phyloP scores from a whole-genome alignment of 345 rosid species.

The Salix suchowensis region DNA sequence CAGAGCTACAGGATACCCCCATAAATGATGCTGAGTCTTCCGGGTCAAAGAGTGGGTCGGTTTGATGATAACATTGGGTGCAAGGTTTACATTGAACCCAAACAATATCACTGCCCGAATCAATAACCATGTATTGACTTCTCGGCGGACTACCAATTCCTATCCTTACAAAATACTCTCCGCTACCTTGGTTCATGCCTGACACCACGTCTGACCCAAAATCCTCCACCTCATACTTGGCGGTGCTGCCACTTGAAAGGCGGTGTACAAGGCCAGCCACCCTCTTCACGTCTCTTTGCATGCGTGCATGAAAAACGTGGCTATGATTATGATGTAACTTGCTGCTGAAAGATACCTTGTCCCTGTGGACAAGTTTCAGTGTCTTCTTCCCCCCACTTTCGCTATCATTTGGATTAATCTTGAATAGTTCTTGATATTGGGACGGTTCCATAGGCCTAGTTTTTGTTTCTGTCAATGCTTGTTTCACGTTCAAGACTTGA shows the following conservation, averaged over 20 bases:
- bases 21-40: constrained; percentile 62
- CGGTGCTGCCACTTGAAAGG: constrained; percentile 21
- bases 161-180: constrained; percentile 82
- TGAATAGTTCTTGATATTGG: constrained; percentile 27
- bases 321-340: constrained; percentile 32
- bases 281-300: constrained; percentile 58
- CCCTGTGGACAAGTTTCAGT: constrained; percentile 66
- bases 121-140: constrained; percentile 83
- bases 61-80: constrained; percentile 72
- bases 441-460: constrained; percentile 23
- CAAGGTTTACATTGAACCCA: constrained; percentile 99
- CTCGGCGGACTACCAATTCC: constrained; percentile 90
- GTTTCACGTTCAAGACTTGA: constrained; percentile 42
- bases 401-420: not conserved
- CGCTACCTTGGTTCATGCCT: constrained; percentile 95
- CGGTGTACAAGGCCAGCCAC: constrained; percentile 51
- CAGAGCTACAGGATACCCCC: constrained; percentile 71
- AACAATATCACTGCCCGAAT: constrained; percentile 92
- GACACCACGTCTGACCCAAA: constrained; percentile 90
- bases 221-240: constrained; percentile 32
- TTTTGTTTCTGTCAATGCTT: constrained; percentile 25
- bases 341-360: constrained; percentile 28
- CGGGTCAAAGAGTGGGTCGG: constrained; percentile 94
- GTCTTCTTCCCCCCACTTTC: constrained; percentile 18
- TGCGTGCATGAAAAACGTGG: constrained; percentile 59